Conservation (phyloP, 768 basidiomycete genomes). For the Inosperma sp. region DNA sequence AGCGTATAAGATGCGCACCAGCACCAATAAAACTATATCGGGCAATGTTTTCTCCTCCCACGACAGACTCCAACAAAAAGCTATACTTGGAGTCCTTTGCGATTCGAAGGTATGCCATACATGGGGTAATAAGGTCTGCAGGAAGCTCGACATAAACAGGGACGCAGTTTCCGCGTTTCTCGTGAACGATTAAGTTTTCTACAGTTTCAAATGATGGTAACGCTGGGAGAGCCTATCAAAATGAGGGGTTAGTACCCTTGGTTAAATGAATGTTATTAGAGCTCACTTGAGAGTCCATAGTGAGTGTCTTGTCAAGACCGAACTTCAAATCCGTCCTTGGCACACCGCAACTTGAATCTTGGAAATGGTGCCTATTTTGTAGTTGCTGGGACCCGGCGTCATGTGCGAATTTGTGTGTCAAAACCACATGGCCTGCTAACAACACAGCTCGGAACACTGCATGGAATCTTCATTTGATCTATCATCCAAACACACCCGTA, state of each 20-base stretch:
- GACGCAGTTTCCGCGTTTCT: conserved; percentile 87
- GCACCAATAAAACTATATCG: conserved; percentile 96
- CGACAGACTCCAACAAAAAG: conserved; percentile 91
- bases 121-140: conserved; percentile 94
- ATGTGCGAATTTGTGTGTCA: no score
- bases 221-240: conserved; percentile 56
- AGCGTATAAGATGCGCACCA: no score
- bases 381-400: no score
- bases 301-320: background rate
- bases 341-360: no score
- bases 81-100: conserved; percentile 91
- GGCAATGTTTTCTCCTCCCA: conserved; percentile 85
- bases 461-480: no score
- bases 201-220: conserved; percentile 70
- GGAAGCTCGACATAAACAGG: conserved; percentile 92
- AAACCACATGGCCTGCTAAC: no score
- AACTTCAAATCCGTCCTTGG: no score
- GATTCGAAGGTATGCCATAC: conserved; percentile 91
- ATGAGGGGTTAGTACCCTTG: background rate
- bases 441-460: no score
- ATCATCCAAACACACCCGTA: no score
- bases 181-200: conserved; percentile 70
- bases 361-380: no score
- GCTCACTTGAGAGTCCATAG: background rate
- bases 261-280: background rate